Base-by-base conservation (phyloP, 2,329 filamentous ascomycete genomes). In the Sarocladium oryzae region DNA sequence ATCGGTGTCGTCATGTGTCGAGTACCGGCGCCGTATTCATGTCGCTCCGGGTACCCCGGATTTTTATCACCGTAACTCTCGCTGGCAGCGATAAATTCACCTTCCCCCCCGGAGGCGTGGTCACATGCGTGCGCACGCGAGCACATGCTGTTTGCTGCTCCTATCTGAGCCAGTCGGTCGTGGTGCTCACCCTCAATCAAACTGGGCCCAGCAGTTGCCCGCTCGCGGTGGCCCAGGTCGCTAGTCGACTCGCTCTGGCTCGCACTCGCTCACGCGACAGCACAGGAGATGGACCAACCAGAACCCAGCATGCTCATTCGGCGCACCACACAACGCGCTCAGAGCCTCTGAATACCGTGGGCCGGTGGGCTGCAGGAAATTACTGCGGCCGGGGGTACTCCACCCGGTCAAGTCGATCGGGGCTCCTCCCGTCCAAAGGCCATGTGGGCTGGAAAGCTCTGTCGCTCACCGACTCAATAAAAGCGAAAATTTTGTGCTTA, bases 351-450 rank as follows among this genome's bases (percentile, higher is more conserved):
- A 32, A n/a, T 16, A n/a, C n/a, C 26, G 43, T 32, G 43, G 26
- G 26, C 26, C 13, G 10, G 43, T 48, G 43, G 43, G 18, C n/a
- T 48, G 43, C 26, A 18, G 43, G 43, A 48, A 48, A 48, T 48
- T 48, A 48, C 43, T 13, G n/a, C 33, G 18, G 43, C 24, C 43
- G 26, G 43, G 43, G 26, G 43, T 26, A 11, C 11, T 20, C 43
- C 43, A n/a, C 43, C n/a, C n/a, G n/a, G n/a, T n/a, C n/a, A n/a
- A n/a, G n/a, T n/a, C n/a, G n/a, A n/a, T n/a, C n/a, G n/a, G n/a
- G n/a, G n/a, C n/a, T n/a, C n/a, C n/a, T n/a, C n/a, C n/a, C n/a
- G n/a, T n/a, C n/a, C n/a, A n/a, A n/a, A n/a, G 20, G 23, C 40
- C 21, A 43, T 5, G 40, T 43, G 40, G 40, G 40, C n/a, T 43